Conservation (phyloP, 2,329 filamentous ascomycete genomes). For the Colletotrichum acutatum region DNA sequence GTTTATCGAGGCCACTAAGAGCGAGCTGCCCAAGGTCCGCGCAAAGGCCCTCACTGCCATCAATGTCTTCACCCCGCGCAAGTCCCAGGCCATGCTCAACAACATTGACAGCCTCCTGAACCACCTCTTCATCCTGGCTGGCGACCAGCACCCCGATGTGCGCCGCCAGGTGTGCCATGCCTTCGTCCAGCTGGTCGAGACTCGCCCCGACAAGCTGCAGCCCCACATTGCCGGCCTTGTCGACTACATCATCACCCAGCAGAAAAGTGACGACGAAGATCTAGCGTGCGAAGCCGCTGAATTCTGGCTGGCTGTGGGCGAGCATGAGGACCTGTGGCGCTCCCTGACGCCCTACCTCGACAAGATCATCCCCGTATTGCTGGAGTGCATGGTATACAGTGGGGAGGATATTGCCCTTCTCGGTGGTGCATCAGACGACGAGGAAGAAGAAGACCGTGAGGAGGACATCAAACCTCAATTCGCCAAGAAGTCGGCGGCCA, state of each 20-base stretch:
- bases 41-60: constrained; percentile 84
- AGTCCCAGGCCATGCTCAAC: constrained; percentile 83
- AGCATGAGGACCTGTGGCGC: constrained; percentile 83
- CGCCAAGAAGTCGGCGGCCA: constrained; percentile 74
- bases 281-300: constrained; percentile 94
- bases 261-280: constrained; percentile 87
- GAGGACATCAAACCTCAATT: constrained; percentile 95
- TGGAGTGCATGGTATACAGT: constrained; percentile 96
- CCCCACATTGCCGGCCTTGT: constrained; percentile 90
- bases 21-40: constrained; percentile 80
- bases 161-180: constrained; percentile 92
- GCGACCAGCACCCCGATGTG: constrained; percentile 83
- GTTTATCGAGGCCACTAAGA: constrained; percentile 86
- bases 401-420: constrained; percentile 91
- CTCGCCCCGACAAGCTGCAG: constrained; percentile 87
- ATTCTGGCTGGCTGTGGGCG: constrained; percentile 95
- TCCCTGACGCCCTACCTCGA: constrained; percentile 80
- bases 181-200: constrained; percentile 92
- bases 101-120: constrained; percentile 85
- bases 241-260: constrained; percentile 92
- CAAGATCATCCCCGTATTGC: constrained; percentile 88
- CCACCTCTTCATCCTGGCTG: constrained; percentile 83
- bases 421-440: constrained; percentile 87
- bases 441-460: constrained; percentile 87
- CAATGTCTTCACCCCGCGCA: constrained; percentile 90